Evolutionary conservation across 805 yeast genomes (phyloP).

Genomic region (Metschnikowia gelsemii): DNA sequence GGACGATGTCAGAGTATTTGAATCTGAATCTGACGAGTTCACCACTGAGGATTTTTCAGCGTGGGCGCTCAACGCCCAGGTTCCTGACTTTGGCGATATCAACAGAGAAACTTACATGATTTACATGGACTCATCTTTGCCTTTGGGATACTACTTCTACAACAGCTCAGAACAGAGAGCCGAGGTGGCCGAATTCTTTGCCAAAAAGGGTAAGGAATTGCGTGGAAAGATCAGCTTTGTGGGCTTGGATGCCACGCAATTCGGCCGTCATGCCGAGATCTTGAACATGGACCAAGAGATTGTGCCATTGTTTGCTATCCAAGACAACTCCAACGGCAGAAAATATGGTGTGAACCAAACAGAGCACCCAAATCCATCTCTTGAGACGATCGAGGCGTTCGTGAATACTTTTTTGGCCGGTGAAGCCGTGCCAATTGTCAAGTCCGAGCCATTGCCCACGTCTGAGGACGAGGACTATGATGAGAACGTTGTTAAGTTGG

Average conservation of each 20-base stretch:
- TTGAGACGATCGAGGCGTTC: slow-evolving; percentile 55
- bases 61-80: slow-evolving; percentile 60
- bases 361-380: slow-evolving; percentile 43
- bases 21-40: slow-evolving; percentile 30
- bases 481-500: slow-evolving; percentile 68
- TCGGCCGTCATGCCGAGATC: slow-evolving; percentile 83
- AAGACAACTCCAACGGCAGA: slow-evolving; percentile 62
- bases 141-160: slow-evolving; percentile 88
- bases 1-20: slow-evolving; percentile 49
- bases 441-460: slow-evolving; percentile 85
- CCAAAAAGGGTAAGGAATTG: slow-evolving; percentile 65
- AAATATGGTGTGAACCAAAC: slow-evolving; percentile 79
- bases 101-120: slow-evolving; percentile 72
- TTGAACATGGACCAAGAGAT: slow-evolving; percentile 80
- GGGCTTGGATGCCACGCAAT: slow-evolving; percentile 77
- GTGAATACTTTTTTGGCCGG: slow-evolving; percentile 65
- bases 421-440: slow-evolving; percentile 66
- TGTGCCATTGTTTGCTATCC: slow-evolving; percentile 85
- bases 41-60: slow-evolving; percentile 35
- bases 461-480: slow-evolving; percentile 56
- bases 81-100: slow-evolving; percentile 87
- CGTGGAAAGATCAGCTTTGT: slow-evolving; percentile 85
- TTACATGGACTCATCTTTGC: slow-evolving; percentile 70
- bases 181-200: slow-evolving; percentile 50
- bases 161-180: slow-evolving; percentile 64